Evolutionary conservation across 163 green algal species (phyloP).

Genomic region (Prototheca stagnorum): DNA sequence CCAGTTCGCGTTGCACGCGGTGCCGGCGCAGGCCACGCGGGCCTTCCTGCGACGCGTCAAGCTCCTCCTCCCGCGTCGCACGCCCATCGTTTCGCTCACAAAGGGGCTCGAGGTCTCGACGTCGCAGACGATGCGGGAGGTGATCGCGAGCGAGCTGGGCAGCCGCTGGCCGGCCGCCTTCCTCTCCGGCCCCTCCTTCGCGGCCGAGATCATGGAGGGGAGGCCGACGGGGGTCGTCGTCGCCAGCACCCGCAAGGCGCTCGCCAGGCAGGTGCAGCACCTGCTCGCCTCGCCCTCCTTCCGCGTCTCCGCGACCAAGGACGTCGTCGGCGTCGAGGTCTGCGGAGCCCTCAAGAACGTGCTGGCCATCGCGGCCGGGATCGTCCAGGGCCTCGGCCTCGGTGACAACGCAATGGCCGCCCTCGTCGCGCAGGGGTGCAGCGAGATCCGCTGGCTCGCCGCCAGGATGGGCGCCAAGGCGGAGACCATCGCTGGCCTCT

Average conservation of each 20-base stretch:
- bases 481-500: slow-evolving; percentile 69
- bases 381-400: slow-evolving; percentile 88
- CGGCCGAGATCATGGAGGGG: slow-evolving; percentile 75
- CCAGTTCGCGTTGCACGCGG: slow-evolving; percentile 80
- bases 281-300: slow-evolving; percentile 77
- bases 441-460: slow-evolving; percentile 78
- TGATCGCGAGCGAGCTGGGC: slow-evolving; percentile 69
- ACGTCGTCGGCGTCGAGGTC: slow-evolving; percentile 89
- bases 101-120: slow-evolving; percentile 76
- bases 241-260: slow-evolving; percentile 13
- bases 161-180: slow-evolving; percentile 74
- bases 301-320: slow-evolving; percentile 80
- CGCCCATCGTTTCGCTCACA: slow-evolving; percentile 78
- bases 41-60: slow-evolving; percentile 54
- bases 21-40: slow-evolving; percentile 82
- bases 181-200: slow-evolving; percentile 87
- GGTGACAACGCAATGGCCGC: slow-evolving; percentile 90
- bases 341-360: slow-evolving; percentile 98
- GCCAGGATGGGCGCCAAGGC: slow-evolving; percentile 83
- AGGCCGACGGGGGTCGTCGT: neutral
- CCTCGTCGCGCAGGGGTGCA: slow-evolving; percentile 28
- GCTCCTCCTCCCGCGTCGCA: slow-evolving; percentile 1
- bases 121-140: slow-evolving; percentile 79
- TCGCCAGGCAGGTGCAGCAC: slow-evolving; percentile 48
- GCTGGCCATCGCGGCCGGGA: slow-evolving; percentile 90